Evolutionary conservation across 2,329 filamentous ascomycete species (phyloP).

Genomic region (Penicillium capsulatum): DNA sequence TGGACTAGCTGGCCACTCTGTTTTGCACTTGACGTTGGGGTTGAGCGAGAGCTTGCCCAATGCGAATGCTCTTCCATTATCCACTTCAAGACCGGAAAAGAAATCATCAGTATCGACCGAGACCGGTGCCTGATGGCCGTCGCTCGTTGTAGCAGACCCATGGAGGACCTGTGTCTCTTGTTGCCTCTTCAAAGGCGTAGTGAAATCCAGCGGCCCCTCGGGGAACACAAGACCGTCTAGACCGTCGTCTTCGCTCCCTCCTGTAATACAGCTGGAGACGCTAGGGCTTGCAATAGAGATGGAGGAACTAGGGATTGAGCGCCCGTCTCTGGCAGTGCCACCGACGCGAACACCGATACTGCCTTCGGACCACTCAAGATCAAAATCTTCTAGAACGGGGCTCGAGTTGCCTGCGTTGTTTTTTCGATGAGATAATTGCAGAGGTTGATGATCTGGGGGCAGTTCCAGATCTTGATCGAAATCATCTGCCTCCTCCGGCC

Average conservation of each 20-base stretch:
- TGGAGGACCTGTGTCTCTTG: constrained; percentile 47
- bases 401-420: constrained; percentile 62
- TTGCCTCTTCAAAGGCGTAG: constrained; percentile 69
- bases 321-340: constrained; percentile 75
- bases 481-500: constrained; percentile 53
- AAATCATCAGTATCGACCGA: constrained; percentile 63
- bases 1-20: constrained; percentile 64
- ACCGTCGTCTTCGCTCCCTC: constrained; percentile 89
- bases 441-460: constrained; percentile 58
- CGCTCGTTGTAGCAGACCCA: constrained; percentile 32
- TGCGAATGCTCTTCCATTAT: constrained; percentile 75
- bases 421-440: constrained; percentile 58
- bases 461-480: constrained; percentile 71
- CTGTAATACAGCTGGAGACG: constrained; percentile 82
- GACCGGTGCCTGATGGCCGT: constrained; percentile 15
- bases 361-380: constrained; percentile 81
- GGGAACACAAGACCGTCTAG: constrained; percentile 87
- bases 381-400: constrained; percentile 68
- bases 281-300: constrained; percentile 88
- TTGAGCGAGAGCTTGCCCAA: constrained; percentile 78
- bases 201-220: constrained; percentile 75
- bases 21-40: constrained; percentile 85
- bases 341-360: constrained; percentile 87
- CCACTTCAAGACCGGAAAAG: constrained; percentile 80
- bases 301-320: constrained; percentile 78